These are phyloP conservation scores for Xylariaceae sp. DNA, from an alignment of 2,329 filamentous ascomycete genomes.

Conservation along the genomic window DNA sequence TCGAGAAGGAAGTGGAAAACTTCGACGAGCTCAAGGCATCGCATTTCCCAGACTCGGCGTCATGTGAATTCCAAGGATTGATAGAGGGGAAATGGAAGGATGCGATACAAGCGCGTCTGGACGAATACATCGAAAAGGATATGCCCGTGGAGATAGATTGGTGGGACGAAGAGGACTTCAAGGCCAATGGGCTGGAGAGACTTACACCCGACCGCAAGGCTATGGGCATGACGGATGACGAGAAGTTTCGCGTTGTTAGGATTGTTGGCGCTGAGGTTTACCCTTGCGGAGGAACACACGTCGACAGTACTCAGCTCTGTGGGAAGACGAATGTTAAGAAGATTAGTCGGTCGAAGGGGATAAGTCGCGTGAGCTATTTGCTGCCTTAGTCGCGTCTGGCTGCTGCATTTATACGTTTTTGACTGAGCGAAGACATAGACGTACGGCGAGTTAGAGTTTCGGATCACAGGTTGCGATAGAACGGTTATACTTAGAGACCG, in stretches of 20 bases:
- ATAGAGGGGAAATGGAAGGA: constrained; percentile 64
- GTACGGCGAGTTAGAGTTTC: no score
- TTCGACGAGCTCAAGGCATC: constrained; percentile 69
- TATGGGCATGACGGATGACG: constrained; percentile 40
- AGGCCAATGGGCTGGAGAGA: constrained; percentile 50
- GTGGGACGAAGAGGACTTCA: constrained; percentile 64
- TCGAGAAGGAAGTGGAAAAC: constrained; percentile 47
- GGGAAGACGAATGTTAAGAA: constrained; percentile 64
- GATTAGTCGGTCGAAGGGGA: constrained; percentile 63
- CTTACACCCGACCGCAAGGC: constrained; percentile 49
- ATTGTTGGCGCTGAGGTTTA: constrained; percentile 68
- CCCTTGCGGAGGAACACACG: constrained; percentile 75
- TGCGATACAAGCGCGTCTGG: constrained; percentile 58
- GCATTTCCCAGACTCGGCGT: constrained; percentile 66
- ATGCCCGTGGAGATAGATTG: constrained; percentile 64
- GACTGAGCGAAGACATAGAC: no score
- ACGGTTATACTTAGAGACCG: no score
- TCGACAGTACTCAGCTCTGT: constrained; percentile 56
- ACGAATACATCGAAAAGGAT: constrained; percentile 54
- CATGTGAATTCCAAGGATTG: constrained; percentile 64
- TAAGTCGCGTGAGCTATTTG: constrained; percentile 55
- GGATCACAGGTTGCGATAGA: no score
- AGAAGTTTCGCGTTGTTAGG: constrained; percentile 64
- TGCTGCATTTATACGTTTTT: no score
- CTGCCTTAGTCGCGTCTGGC: constrained; percentile 20